Percentiles rank a stretch among this genome's conserved stretches.
Evolutionary conservation across 2,329 filamentous ascomycete genomes (phyloP).

Genomic region (Endothia cerciana): DNA sequence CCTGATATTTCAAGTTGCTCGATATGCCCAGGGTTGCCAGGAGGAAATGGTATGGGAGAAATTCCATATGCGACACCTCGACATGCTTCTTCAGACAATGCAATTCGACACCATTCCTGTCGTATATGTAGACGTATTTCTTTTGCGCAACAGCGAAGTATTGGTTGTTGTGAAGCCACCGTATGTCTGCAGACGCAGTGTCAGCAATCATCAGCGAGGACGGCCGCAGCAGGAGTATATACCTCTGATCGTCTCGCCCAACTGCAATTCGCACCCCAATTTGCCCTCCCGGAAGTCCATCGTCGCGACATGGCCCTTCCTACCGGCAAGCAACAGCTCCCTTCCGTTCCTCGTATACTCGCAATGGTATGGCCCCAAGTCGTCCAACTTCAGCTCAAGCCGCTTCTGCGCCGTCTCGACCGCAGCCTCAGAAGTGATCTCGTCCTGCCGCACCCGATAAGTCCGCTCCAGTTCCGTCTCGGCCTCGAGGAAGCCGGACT

Average conservation of each 20-base stretch:
- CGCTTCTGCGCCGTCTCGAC: constrained; percentile 89
- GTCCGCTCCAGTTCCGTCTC: constrained; percentile 89
- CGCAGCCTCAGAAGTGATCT: constrained; percentile 75
- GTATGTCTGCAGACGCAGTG: constrained; percentile 60
- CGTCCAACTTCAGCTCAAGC: constrained; percentile 83
- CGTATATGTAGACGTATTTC: constrained; percentile 97
- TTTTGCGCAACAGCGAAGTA: constrained; percentile 96
- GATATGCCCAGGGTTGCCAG: constrained; percentile 82
- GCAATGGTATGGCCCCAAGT: constrained; percentile 82
- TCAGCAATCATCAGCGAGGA: not conserved
- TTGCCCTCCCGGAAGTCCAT: constrained; percentile 97
- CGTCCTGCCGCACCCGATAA: constrained; percentile 88
- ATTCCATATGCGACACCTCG: constrained; percentile 93
- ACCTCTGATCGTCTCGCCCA: constrained; percentile 80
- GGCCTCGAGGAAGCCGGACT: constrained; percentile 81
- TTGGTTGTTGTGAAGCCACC: constrained; percentile 94
- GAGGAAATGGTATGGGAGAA: constrained; percentile 94
- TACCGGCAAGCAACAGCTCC: constrained; percentile 80
- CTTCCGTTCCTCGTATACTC: constrained; percentile 91
- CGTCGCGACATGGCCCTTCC: constrained; percentile 92
- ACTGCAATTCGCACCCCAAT: constrained; percentile 86
- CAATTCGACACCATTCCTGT: constrained; percentile 85
- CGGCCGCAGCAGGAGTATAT: not conserved
- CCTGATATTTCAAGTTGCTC: constrained; percentile 90
- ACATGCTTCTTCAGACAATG: constrained; percentile 89